Evolutionary conservation across 2,329 filamentous ascomycete genomes (phyloP), one percentile per base, ranked within the genome.

Genomic region (Trichoderma polysporum): DNA sequence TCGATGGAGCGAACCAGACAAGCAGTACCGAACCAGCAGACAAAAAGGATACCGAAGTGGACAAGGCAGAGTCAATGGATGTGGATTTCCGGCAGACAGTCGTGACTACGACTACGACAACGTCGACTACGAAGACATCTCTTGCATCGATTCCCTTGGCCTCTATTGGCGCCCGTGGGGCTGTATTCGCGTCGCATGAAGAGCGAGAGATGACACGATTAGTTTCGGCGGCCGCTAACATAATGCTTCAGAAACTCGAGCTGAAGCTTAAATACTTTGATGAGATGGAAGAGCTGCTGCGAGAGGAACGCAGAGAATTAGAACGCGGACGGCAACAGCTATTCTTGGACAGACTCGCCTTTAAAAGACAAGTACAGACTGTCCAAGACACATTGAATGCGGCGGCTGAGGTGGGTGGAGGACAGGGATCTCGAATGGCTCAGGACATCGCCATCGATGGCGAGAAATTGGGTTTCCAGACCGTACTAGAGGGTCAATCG

Each of bases 161-260:
- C 19, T 87, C 94, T 9, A 91, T 94, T 69, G 94, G 94, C 13
- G 93, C 92, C 2, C 91, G 95, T 68, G 88, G 94, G 1, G 91
- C 91, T 8, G 95, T 91, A 3, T 88, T 99, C 37, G 94, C 94
- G 31, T 97, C 94, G 3, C 93, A 98, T 73, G 94, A 98, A 78
- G 95, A 99, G 79, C 91, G 96, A 67, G 93, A 97, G 79, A 95
- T 98, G 88, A 97, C 94, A 22, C 91, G 93, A 17, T 88, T 98
- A 54, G 92, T 99, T 10, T 94, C 93, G 2, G 91, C 93, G 6
- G 93, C 93, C 0, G 92, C 97, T 61, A 99, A 99, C 76, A 85
- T 97, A 13, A 94, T 92, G n/a, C 84, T 98, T 37, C 91, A 97
- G 76, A 99, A 99, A 80, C 89, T 98, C 69, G 93, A 98, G 79